These are phyloP conservation scores for Pseudodiploospora longispora DNA, from an alignment of 2,329 filamentous ascomycete genomes.

Conservation along the genomic window DNA sequence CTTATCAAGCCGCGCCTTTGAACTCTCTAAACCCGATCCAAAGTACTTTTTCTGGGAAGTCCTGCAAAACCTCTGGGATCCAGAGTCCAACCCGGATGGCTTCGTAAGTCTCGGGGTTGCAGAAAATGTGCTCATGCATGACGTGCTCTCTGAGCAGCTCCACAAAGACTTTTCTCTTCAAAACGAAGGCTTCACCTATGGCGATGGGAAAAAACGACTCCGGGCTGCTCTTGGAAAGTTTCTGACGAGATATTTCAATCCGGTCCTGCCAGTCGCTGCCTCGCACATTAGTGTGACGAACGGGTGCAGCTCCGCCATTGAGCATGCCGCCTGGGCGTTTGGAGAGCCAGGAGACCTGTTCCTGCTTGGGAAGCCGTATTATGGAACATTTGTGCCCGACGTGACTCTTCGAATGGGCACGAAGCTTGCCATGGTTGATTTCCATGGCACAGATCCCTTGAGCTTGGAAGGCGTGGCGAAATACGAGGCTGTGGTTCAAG, in stretches of 20 bases:
- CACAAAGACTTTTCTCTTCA: slow-evolving; percentile 27
- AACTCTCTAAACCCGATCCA: slow-evolving; percentile 17
- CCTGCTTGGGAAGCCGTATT: slow-evolving; percentile 33
- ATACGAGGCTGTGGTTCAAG: slow-evolving; percentile 36
- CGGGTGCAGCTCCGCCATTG: slow-evolving; percentile 31
- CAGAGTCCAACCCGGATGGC: slow-evolving; percentile 31
- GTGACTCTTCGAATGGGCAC: slow-evolving; percentile 32
- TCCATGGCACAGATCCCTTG: slow-evolving; percentile 35
- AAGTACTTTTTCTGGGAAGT: slow-evolving; percentile 31
- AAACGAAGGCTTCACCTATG: slow-evolving; percentile 29
- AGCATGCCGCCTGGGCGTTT: slow-evolving; percentile 30
- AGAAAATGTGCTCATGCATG: slow-evolving; percentile 44
- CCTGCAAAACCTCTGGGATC: slow-evolving; percentile 34
- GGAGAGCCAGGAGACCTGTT: slow-evolving; percentile 30
- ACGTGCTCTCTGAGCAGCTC: slow-evolving; percentile 32
- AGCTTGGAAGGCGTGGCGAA: slow-evolving; percentile 28
- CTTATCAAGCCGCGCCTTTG: slow-evolving; percentile 19
- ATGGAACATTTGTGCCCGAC: slow-evolving; percentile 39
- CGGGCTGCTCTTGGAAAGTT: slow-evolving; percentile 24
- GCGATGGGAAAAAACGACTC: slow-evolving; percentile 28
- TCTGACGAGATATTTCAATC: slow-evolving; percentile 23
- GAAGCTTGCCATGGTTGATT: slow-evolving; percentile 34
- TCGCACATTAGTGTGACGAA: slow-evolving; percentile 29
- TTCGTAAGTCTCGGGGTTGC: slow-evolving; percentile 43
- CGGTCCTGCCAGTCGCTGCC: slow-evolving; percentile 19